Conservation (phyloP, 2,329 filamentous ascomycete genomes). For the Scytalidium sp. region DNA sequence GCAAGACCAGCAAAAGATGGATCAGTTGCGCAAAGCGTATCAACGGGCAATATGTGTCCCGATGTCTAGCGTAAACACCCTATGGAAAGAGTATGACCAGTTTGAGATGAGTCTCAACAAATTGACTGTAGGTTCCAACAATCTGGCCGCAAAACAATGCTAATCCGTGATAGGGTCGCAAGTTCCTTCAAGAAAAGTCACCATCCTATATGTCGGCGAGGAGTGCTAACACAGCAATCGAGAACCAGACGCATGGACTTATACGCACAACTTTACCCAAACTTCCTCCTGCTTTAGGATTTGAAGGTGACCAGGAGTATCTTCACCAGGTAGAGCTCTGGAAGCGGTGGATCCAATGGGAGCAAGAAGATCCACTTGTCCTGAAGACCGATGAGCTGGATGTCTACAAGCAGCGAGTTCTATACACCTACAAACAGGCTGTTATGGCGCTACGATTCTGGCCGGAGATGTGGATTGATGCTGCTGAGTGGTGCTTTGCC, state of each 20-base stretch:
- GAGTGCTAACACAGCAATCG: slow-evolving; percentile 84
- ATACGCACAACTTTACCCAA: slow-evolving; percentile 75
- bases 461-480: slow-evolving; percentile 94
- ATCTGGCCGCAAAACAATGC: slow-evolving; percentile 5
- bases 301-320: slow-evolving; percentile 83
- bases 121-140: slow-evolving; percentile 62
- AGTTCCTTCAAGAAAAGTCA: slow-evolving; percentile 90
- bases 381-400: slow-evolving; percentile 77
- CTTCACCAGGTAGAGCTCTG: slow-evolving; percentile 81
- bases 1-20: slow-evolving; percentile 99
- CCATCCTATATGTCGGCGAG: slow-evolving; percentile 95
- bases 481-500: slow-evolving; percentile 86
- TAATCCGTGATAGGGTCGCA: slow-evolving; percentile 66
- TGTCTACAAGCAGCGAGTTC: slow-evolving; percentile 71
- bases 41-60: slow-evolving; percentile 87
- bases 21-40: slow-evolving; percentile 86
- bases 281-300: slow-evolving; percentile 79
- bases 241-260: slow-evolving; percentile 78
- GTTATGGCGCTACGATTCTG: slow-evolving; percentile 92
- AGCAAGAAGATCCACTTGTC: slow-evolving; percentile 88
- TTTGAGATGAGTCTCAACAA: slow-evolving; percentile 96
- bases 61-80: slow-evolving; percentile 72
- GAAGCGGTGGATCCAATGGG: slow-evolving; percentile 94
- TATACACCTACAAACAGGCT: slow-evolving; percentile 92
- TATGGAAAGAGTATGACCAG: slow-evolving; percentile 98